Base-by-base conservation (phyloP, 2,329 filamentous ascomycete species). In the Phaeosphaeria sp. region DNA sequence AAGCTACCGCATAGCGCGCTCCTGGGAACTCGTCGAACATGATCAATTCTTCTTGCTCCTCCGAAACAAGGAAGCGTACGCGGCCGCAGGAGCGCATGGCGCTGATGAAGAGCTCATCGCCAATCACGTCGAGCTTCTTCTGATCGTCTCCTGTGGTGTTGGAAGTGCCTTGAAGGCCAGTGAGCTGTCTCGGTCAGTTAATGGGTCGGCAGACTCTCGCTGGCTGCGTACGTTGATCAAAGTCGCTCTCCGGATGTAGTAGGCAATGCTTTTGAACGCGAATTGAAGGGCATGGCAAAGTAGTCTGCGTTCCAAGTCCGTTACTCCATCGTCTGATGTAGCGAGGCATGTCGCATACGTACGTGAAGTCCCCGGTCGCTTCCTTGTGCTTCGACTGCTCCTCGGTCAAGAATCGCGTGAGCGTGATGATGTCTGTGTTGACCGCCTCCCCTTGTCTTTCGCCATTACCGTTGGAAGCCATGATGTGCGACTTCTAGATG, bases 61-160 rank as follows among this genome's bases (percentile, higher is more conserved):
- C 95, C 0, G 95, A 99, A n/a, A 99, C 93, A 36, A 99, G 84
- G 57, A 98, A 83, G 51, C 92, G 89, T 77, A 93, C 95, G 79
- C 93, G 93, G 71, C 92, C 93, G 25, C 91, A 97, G 52, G 92
- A 94, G 68, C 87, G 88, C 95, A 99, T 98, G 63, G 93, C 91
- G 60, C 92, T 89, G 74, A 99, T 91, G 83, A 99, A 99, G 71
- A 99, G 86, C 77, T 99, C 95, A 78, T 99, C 98, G 78, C 93
- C 94, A 76, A 99, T 98, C 59, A 99, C 94, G 77, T 99, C 95
- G 62, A 99, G 91, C 83, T 99, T 99, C 88, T 99, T 99, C 80
- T 99, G 95, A 78, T 98, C 95, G 79, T 99, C 95, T 65, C 95
- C 95, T 2, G 95, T 98, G 53, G 86, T 92, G 82, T 99, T 99